Percentiles rank a stretch among this genome's conserved stretches.
phyloP scores from a whole-genome alignment of 2,329 filamentous ascomycete species.

The Huntiella omanensis region DNA sequence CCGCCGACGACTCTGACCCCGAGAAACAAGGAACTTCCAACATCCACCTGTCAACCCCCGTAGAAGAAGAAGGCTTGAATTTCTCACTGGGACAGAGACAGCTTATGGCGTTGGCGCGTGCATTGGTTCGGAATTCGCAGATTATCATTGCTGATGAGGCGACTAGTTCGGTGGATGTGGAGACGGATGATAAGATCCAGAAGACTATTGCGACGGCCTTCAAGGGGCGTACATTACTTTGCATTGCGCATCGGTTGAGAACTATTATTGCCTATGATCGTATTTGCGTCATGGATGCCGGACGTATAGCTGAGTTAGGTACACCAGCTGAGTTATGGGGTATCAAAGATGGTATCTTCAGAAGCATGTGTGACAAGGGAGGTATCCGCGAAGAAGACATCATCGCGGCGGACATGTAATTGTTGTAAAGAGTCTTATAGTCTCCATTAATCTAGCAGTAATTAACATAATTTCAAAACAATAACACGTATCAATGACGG shows the following conservation, averaged over 20 bases:
- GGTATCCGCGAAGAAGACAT: constrained; percentile 48
- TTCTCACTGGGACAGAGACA: constrained; percentile 91
- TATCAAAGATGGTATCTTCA: constrained; percentile 54
- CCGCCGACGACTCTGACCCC: constrained; percentile 13
- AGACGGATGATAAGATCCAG: constrained; percentile 93
- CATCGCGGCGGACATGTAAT: constrained; percentile 22
- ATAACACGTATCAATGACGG: too few relatives aligned
- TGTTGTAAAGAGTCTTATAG: constrained; percentile 10
- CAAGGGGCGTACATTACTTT: constrained; percentile 69
- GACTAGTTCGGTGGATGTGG: constrained; percentile 82
- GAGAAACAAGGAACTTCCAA: constrained; percentile 12
- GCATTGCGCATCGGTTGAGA: constrained; percentile 78
- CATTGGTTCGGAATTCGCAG: constrained; percentile 66
- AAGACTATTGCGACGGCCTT: constrained; percentile 71
- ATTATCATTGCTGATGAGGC: constrained; percentile 98
- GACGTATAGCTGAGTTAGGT: constrained; percentile 72
- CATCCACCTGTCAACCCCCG: constrained; percentile 64
- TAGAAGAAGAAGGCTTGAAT: constrained; percentile 90
- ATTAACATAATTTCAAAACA: too few relatives aligned
- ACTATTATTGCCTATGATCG: constrained; percentile 91
- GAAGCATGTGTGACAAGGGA: constrained; percentile 74
- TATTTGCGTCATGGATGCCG: constrained; percentile 91
- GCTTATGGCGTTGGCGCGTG: constrained; percentile 82
- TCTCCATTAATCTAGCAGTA: not conserved
- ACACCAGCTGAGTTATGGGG: constrained; percentile 57